These are phyloP conservation scores for Mycena haematopus DNA, from an alignment of 768 basidiomycete species.

Conservation along the genomic window DNA sequence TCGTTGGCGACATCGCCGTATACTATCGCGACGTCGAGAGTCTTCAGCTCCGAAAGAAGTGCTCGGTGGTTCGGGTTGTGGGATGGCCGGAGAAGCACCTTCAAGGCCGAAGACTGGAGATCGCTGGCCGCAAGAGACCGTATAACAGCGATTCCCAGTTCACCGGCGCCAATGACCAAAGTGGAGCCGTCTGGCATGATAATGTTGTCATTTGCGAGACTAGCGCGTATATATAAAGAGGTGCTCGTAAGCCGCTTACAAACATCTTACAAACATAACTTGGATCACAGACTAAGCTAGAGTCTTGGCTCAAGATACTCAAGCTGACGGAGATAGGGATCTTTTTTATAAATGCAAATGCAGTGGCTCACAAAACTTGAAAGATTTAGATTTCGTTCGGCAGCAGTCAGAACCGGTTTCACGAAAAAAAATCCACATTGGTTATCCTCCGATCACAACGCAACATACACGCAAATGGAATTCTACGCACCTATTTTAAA, in stretches of 20 bases:
- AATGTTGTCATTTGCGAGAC: neutral
- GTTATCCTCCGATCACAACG: too few species aligned
- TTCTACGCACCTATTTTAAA: too few species aligned
- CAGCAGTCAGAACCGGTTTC: too few species aligned
- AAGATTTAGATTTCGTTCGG: too few species aligned
- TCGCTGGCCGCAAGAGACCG: slow-evolving; percentile 22
- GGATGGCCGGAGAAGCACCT: slow-evolving; percentile 31
- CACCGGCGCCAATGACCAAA: slow-evolving; percentile 37
- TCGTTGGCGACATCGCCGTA: slow-evolving; percentile 30
- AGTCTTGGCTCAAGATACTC: too few species aligned
- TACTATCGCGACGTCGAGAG: slow-evolving; percentile 27
- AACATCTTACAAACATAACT: neutral
- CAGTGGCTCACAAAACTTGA: too few species aligned
- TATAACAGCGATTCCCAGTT: slow-evolving; percentile 34
- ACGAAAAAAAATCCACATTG: too few species aligned
- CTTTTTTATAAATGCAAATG: too few species aligned
- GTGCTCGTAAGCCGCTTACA: neutral
- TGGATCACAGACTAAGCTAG: too few species aligned
- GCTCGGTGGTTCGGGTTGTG: slow-evolving; percentile 22
- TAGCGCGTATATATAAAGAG: neutral
- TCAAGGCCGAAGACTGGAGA: neutral
- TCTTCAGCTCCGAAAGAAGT: slow-evolving; percentile 14
- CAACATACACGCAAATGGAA: too few species aligned
- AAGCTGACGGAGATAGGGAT: too few species aligned
- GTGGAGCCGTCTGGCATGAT: slow-evolving; percentile 19